phyloP scores from a whole-genome alignment of 495 filamentous ascomycete genomes.

The Polyplosphaeria fusca region DNA sequence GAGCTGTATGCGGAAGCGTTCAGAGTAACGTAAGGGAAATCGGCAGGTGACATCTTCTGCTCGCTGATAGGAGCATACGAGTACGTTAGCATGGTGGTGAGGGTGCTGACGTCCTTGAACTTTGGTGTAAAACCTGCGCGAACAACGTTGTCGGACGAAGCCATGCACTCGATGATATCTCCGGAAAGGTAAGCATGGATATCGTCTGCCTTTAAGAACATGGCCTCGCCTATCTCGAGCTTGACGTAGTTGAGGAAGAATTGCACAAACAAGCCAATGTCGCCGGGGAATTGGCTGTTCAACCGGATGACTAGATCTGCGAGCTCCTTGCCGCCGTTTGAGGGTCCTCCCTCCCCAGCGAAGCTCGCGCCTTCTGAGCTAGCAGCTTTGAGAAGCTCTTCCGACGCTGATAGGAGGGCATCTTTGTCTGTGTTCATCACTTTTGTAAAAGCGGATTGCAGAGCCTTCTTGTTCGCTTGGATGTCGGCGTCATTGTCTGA shows the following conservation, averaged over 20 bases:
- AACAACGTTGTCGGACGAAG: conserved; percentile 93
- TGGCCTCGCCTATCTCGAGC: conserved; percentile 81
- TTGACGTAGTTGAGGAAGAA: conserved; percentile 82
- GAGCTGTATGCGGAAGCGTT: conserved; percentile 76
- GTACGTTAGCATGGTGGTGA: conserved; percentile 93
- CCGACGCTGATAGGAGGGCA: conserved; percentile 59
- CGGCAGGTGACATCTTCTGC: conserved; percentile 83
- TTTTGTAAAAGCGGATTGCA: conserved; percentile 68
- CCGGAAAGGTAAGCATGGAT: conserved; percentile 96
- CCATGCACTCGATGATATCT: conserved; percentile 99
- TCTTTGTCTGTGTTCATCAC: conserved; percentile 74
- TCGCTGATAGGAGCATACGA: conserved; percentile 86
- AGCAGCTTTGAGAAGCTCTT: conserved; percentile 68
- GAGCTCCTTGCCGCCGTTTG: conserved; percentile 63
- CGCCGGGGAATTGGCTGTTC: conserved; percentile 70
- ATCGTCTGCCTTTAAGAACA: conserved; percentile 94
- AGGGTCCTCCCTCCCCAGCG: conserved; percentile 58
- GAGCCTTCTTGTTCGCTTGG: conserved; percentile 71
- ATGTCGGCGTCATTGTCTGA: conserved; percentile 56
- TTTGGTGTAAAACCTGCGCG: conserved; percentile 97
- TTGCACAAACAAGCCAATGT: conserved; percentile 73
- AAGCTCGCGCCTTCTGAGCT: conserved; percentile 59
- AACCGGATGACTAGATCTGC: conserved; percentile 72
- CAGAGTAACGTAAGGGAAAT: conserved; percentile 79
- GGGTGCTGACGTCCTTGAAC: conserved; percentile 90